Evolutionary conservation across 2,329 filamentous ascomycete genomes (phyloP).

Genomic region (Hypoxylon sp.): DNA sequence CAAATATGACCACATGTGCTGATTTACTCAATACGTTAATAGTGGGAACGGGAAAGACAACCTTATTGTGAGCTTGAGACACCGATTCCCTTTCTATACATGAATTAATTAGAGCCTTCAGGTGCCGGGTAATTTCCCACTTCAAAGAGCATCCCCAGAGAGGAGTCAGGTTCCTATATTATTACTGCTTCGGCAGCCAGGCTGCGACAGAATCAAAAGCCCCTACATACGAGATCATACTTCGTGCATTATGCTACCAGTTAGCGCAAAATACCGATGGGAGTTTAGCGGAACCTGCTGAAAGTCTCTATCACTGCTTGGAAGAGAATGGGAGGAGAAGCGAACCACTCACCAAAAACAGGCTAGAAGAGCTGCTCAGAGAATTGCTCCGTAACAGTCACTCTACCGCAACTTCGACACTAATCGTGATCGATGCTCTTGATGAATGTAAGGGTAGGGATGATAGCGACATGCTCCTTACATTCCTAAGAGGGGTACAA

Average conservation of each 20-base stretch:
- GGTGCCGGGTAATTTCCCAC: not conserved
- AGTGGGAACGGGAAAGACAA: constrained; percentile 1
- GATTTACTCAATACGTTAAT: not conserved
- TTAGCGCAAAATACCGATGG: not conserved
- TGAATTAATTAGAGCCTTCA: not conserved
- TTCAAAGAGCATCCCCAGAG: not conserved
- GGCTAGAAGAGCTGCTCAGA: not conserved
- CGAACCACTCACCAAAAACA: not conserved
- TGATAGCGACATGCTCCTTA: not conserved
- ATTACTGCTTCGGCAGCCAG: constrained; percentile 2
- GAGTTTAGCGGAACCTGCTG: not conserved
- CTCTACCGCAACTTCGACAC: not conserved
- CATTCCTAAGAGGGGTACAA: not conserved
- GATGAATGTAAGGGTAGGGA: not conserved
- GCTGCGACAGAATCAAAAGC: not conserved
- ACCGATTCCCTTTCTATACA: not conserved
- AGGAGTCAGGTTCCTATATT: not conserved
- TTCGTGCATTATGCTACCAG: not conserved
- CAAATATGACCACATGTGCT: not conserved
- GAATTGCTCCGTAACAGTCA: not conserved
- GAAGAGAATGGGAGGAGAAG: not conserved
- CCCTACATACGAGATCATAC: not conserved
- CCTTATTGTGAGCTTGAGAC: not conserved
- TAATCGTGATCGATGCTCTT: not conserved
- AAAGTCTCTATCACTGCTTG: not conserved